Evolutionary conservation across 352 stramenopile genomes (phyloP), one percentile per base, ranked within the genome.

Genomic region (Pythium dissotocum): DNA sequence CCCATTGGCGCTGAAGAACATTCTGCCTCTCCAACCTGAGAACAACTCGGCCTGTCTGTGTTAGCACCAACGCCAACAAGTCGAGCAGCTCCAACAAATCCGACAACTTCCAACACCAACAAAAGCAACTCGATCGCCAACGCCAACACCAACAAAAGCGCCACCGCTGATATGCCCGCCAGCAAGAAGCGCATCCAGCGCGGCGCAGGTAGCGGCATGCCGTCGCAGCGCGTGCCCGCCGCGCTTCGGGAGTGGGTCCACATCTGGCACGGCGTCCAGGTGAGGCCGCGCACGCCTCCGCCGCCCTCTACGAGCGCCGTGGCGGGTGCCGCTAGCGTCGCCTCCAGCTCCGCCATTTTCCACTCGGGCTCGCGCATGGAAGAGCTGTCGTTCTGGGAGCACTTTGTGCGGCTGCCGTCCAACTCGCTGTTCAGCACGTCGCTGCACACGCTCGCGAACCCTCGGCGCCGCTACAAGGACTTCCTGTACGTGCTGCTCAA

Each of bases 401-500:
- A 89, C 67, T 82, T 93, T 33, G 70, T 91, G 38, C 85, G 82
- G 0, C 53, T 90, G 49, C 83, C 83, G 36, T 75, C 79, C 44
- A 90, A 91, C 59, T 88, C 84, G 65, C 80, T 94, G 18, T 92
- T 94, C 59, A 66, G 48, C 58, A 81, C 87, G 36, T 72, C 68
- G 21, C 73, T 94, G 1, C 70, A 82, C 33, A 90, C 87, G 30
- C 70, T 71, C 30, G 57, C 69, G 30, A 94, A 94, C 64, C 87
- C 85, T 49, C 77, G 85, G 18, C 78, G 75, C 48, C 71, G 77
- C 26, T 93, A 93, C 80, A 95, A 95, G 63, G 87, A 95, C 61
- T 89, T 93, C 28, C 64, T 92, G 9, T 95, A 95, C 62, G 79
- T 93, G 65, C 66, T 95, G 54, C 70, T 95, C 52, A 92, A 95